phyloP scores from a whole-genome alignment of 1,139 yeast species.

The Candida glucosophila region DNA sequence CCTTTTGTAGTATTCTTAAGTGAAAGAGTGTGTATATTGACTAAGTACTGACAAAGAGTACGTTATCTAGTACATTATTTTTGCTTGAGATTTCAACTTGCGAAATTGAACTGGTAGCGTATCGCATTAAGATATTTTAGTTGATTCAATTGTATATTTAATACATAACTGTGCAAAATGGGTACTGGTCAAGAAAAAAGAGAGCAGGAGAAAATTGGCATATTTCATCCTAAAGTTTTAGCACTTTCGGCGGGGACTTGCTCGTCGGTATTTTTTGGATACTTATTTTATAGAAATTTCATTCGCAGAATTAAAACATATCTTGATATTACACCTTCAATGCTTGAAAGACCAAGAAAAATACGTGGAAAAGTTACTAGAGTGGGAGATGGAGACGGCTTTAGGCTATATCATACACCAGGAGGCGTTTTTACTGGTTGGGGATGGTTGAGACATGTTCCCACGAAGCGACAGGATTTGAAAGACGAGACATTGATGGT shows the following conservation, averaged over 20 bases:
- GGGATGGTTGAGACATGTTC: constrained; percentile 74
- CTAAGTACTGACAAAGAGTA: too few species aligned
- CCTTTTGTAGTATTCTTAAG: too few species aligned
- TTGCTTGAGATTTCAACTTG: too few species aligned
- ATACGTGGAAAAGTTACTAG: constrained; percentile 79
- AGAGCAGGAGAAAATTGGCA: constrained; percentile 2
- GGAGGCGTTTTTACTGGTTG: constrained; percentile 86
- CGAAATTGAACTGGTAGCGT: too few species aligned
- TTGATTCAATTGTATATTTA: too few species aligned
- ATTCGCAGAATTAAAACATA: constrained; percentile 26
- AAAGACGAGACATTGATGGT: constrained; percentile 57
- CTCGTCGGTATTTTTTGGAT: constrained; percentile 21
- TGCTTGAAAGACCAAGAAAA: constrained; percentile 20
- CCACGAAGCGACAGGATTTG: constrained; percentile 31
- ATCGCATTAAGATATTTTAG: too few species aligned
- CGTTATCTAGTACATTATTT: too few species aligned
- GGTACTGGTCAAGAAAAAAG: too few species aligned
- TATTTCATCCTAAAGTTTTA: constrained; percentile 34
- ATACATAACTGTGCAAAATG: too few species aligned
- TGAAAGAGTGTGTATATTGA: too few species aligned
- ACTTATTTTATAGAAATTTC: constrained; percentile 25
- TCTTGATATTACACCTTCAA: constrained; percentile 31
- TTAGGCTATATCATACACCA: constrained; percentile 86
- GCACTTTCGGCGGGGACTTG: constrained; percentile 32
- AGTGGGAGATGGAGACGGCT: constrained; percentile 96